Conservation (phyloP, 805 yeast species). For the Ogataea zsoltii region DNA sequence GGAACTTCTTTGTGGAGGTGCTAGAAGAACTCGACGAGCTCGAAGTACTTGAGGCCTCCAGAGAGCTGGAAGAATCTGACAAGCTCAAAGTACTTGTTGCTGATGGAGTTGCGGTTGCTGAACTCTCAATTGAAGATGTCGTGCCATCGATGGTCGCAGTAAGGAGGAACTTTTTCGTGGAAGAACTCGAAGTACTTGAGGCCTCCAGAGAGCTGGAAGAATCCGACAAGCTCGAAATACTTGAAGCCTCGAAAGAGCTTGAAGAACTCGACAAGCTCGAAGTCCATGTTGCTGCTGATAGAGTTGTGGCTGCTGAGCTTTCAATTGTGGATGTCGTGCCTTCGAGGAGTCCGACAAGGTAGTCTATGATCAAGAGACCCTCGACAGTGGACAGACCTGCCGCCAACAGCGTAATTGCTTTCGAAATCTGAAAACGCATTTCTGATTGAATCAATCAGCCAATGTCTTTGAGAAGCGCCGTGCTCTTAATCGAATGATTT, state of each 20-base stretch:
- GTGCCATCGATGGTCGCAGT: conserved; percentile 23
- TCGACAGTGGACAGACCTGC: not conserved
- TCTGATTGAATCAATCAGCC: not conserved
- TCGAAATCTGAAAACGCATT: not conserved
- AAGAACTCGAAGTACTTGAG: conserved; percentile 6
- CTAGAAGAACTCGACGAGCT: not conserved
- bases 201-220: not conserved
- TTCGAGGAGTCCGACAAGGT: too few species aligned
- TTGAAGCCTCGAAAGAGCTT: not conserved
- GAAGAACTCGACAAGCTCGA: not conserved
- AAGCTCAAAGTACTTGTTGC: not conserved
- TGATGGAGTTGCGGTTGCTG: too few species aligned
- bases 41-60: not conserved
- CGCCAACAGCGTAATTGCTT: not conserved
- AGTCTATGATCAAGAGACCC: too few species aligned
- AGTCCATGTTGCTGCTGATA: too few species aligned
- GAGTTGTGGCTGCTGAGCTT: not conserved
- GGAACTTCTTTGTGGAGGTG: too few species aligned
- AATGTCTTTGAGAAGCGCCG: not conserved
- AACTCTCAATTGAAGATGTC: not conserved
- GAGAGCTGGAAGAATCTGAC: too few species aligned
- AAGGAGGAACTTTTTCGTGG: conserved; percentile 28
- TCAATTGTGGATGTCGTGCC: too few species aligned
- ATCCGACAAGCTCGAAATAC: not conserved
- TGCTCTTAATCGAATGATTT: not conserved